Evolutionary conservation across 768 basidiomycete genomes (phyloP).

Genomic region (Saitozyma podzolica): DNA sequence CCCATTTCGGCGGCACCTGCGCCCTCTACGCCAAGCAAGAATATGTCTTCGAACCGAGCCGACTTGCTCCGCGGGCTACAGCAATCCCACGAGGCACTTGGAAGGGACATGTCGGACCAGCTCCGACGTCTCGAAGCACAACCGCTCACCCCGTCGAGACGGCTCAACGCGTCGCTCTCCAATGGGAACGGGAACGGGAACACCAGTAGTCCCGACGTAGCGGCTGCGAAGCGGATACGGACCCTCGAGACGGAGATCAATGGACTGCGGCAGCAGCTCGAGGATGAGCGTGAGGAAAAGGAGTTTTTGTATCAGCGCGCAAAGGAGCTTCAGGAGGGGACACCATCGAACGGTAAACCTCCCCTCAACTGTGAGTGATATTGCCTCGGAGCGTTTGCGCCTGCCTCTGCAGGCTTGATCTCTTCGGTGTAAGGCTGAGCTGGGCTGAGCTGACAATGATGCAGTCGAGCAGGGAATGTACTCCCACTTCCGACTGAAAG

Average conservation of each 20-base stretch:
- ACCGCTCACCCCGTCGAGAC: slow-evolving; percentile 31
- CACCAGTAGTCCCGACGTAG: slow-evolving; percentile 59
- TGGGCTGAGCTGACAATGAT: neutral
- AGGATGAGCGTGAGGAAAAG: slow-evolving; percentile 48
- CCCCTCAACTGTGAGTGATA: slow-evolving; percentile 24
- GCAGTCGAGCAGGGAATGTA: slow-evolving; percentile 42
- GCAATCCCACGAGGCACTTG: slow-evolving; percentile 40
- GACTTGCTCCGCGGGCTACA: slow-evolving; percentile 43
- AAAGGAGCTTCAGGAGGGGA: slow-evolving; percentile 31
- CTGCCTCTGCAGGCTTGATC: neutral
- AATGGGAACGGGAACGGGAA: slow-evolving; percentile 59
- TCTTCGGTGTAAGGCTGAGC: slow-evolving; percentile 3
- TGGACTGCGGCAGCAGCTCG: slow-evolving; percentile 42
- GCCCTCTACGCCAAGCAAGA: slow-evolving; percentile 10
- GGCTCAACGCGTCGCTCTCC: slow-evolving; percentile 60
- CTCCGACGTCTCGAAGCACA: slow-evolving; percentile 34
- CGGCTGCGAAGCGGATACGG: slow-evolving; percentile 53
- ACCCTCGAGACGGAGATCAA: slow-evolving; percentile 41
- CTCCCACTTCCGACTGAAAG: slow-evolving; percentile 44
- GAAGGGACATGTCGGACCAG: slow-evolving; percentile 45
- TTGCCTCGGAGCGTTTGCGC: neutral
- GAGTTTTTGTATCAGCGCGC: slow-evolving; percentile 34
- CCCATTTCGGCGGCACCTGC: neutral
- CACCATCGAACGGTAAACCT: slow-evolving; percentile 15
- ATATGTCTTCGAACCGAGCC: slow-evolving; percentile 16